phyloP scores from a whole-genome alignment of 2,329 filamentous ascomycete species.

The Lasiodiplodia sp. region DNA sequence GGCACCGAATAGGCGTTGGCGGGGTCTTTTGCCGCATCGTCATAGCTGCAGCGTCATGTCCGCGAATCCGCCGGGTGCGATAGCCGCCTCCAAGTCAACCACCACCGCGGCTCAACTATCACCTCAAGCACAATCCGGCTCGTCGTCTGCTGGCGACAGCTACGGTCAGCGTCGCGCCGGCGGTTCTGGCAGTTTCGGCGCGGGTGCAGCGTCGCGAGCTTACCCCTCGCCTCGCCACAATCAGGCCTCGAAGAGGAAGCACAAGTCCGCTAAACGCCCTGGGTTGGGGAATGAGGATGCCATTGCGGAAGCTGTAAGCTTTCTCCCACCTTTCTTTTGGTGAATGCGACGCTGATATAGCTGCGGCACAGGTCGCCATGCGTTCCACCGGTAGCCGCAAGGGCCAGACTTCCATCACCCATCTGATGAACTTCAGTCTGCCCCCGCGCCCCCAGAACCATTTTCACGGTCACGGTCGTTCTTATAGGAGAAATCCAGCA shows the following conservation, averaged over 20 bases:
- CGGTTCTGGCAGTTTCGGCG: conserved; percentile 47
- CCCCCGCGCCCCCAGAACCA: conserved; percentile 73
- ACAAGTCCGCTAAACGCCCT: conserved; percentile 81
- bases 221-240: conserved; percentile 71
- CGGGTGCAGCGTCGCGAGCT: conserved; percentile 47
- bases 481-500: conserved; percentile 71
- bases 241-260: conserved; percentile 80
- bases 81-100: conserved; percentile 51
- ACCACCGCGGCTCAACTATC: conserved; percentile 48
- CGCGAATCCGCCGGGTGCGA: conserved; percentile 51
- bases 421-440: conserved; percentile 89
- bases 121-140: conserved; percentile 53
- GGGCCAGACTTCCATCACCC: conserved; percentile 95
- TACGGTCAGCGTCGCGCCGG: conserved; percentile 53
- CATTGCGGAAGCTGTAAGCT: conserved; percentile 78
- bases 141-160: conserved; percentile 52
- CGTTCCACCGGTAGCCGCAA: conserved; percentile 73
- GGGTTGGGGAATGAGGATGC: conserved; percentile 81
- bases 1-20: conserved; percentile 2
- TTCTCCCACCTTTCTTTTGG: not conserved
- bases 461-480: conserved; percentile 57
- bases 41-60: conserved; percentile 45
- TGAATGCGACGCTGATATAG: conserved; percentile 2
- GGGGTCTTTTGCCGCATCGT: conserved; percentile 22
- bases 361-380: conserved; percentile 63